Conservation (phyloP, 495 filamentous ascomycete genomes). For the Ascobolus immersus region DNA sequence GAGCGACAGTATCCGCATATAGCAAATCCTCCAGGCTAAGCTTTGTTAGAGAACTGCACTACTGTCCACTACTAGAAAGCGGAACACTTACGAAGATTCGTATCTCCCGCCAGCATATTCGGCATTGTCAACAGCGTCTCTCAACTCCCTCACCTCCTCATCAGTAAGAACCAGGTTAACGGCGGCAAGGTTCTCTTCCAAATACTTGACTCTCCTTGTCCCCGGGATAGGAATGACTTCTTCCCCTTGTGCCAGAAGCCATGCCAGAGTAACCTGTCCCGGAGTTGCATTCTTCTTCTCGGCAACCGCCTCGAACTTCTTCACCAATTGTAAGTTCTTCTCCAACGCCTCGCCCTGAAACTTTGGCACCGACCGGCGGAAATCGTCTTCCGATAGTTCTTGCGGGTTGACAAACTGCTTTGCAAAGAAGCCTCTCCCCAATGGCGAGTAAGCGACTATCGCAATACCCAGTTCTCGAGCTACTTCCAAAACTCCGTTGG, state of each 20-base stretch:
- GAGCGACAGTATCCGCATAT: no score
- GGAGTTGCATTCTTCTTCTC: conserved; percentile 23
- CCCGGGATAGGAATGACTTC: conserved; percentile 32
- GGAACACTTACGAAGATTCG: no score
- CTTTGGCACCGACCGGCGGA: conserved; percentile 19
- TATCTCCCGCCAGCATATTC: conserved; percentile 18
- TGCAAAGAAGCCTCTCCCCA: conserved; percentile 26
- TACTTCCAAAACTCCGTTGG: background rate
- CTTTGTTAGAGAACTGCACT: no score
- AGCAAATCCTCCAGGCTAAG: no score
- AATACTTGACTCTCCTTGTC: conserved; percentile 28
- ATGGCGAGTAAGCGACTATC: conserved; percentile 23
- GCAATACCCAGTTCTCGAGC: conserved; percentile 24
- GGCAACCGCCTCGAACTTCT: conserved; percentile 23
- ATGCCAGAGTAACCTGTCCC: conserved; percentile 29
- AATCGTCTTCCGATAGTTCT: conserved; percentile 20
- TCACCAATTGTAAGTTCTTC: conserved; percentile 28
- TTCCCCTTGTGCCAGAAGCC: conserved; percentile 30
- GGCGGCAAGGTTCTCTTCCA: conserved; percentile 32
- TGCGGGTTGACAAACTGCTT: conserved; percentile 14
- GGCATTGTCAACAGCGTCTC: conserved; percentile 14
- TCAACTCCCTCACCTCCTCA: conserved; percentile 23
- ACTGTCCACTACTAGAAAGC: no score
- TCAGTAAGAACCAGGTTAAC: conserved; percentile 20
- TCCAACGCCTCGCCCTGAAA: conserved; percentile 33